phyloP scores from a whole-genome alignment of 805 yeast genomes.

The Saccharomycopsis vini region DNA sequence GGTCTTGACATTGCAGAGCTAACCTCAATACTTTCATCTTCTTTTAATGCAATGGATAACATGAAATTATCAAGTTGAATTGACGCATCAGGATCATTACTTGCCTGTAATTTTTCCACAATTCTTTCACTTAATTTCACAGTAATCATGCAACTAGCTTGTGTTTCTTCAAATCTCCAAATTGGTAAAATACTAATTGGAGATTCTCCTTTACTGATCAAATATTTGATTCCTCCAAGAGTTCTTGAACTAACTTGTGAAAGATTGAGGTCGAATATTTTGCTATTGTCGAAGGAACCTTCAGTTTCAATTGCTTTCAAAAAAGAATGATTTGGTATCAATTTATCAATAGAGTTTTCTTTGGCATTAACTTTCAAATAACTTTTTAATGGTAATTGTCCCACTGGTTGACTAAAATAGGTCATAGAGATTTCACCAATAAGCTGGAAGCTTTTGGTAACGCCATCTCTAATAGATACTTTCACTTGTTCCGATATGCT shows the following conservation, averaged over 20 bases:
- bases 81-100: too few species aligned
- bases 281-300: slow-evolving; percentile 20
- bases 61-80: slow-evolving; percentile 29
- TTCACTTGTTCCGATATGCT: slow-evolving; percentile 80
- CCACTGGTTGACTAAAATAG: slow-evolving; percentile 34
- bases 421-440: slow-evolving; percentile 85
- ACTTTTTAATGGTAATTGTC: slow-evolving; percentile 33
- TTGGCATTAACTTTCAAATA: slow-evolving; percentile 33
- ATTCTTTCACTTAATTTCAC: slow-evolving; percentile 47
- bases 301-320: slow-evolving; percentile 38
- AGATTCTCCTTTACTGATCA: slow-evolving; percentile 41
- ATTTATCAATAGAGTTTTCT: slow-evolving; percentile 34
- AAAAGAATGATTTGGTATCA: slow-evolving; percentile 45
- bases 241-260: slow-evolving; percentile 51
- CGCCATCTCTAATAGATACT: slow-evolving; percentile 66
- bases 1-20: slow-evolving; percentile 83
- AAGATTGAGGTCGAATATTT: slow-evolving; percentile 38
- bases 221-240: slow-evolving; percentile 74
- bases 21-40: slow-evolving; percentile 54
- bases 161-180: slow-evolving; percentile 83
- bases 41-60: slow-evolving; percentile 43
- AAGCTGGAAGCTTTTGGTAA: slow-evolving; percentile 46
- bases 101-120: slow-evolving; percentile 27
- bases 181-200: slow-evolving; percentile 73
- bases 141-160: slow-evolving; percentile 76